Base-by-base conservation (phyloP, 2,329 filamentous ascomycete genomes). In the Lachnellula arida region DNA sequence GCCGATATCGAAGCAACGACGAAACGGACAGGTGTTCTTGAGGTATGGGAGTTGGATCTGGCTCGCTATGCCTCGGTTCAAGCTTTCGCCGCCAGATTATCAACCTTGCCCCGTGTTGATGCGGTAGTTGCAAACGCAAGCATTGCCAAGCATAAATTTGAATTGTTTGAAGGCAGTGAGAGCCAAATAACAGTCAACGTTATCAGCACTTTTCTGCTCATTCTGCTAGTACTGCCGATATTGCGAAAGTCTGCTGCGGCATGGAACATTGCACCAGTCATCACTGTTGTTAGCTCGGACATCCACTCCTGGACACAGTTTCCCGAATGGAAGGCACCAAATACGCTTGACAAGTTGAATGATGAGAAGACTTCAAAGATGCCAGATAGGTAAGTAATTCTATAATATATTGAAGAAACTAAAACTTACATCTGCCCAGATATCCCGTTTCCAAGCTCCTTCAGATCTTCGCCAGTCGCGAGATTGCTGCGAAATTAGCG, bases 81-180 rank as follows among this genome's bases (percentile, higher is more conserved):
- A 23, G 46, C 19, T 4, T 66, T 65, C 47, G 40, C 49, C 2
- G 46, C 37, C 19, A 53, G 53, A 28, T 46, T 49, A 9, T 40
- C 23, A 17, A 23, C 43, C 23, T 54, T 63, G 1, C 40, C 50
- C 1, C 72, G 74, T 6, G 56, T 81, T 2, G 77, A 81, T 60
- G 71, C 73, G 25, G 67, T 75, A 37, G 62, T 78, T 23, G 68
- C 71, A 50, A 81, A 65, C 46, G 61, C 65, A 11, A 60, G 60
- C 14, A 48, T 65, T 17, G 60, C 51, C 23, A 56, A 42, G 4
- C 35, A 28, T 4, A 32, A 54, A 5, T 64, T 42, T 28, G 51
- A 51, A 28, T 5, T 54, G 49, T 46, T 56, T 19, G 63, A 65
- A 14, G 63, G 60, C 0, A 60, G 46, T 22, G 60, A 66, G 43